Evolutionary conservation across 139 green algal genomes (phyloP), one percentile per base, ranked within the genome.

Genomic region (Chlamydomonas eustigma): DNA sequence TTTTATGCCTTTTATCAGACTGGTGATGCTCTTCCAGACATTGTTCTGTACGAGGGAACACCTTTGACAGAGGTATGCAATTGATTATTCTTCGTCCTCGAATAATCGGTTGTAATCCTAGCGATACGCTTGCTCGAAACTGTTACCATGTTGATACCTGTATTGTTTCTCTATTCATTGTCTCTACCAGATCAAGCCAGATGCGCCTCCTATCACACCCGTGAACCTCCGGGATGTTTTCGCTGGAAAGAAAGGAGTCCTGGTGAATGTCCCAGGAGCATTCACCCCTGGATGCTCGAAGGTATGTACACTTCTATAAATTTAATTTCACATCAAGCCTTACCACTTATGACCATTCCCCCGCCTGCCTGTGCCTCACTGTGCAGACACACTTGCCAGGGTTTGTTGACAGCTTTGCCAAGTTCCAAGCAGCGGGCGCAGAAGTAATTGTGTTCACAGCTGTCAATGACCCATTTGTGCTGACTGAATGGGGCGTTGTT

Each of bases 401-500:
- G 2, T 92, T 87, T 38, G 52, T 92, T 24, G 51, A 50, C 1
- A 78, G 85, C 69, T 73, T 71, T 52, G 77, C 86, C 32, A 86
- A 88, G 72, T 75, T 90, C 12, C 80, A 79, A 25, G 78, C 75
- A 1, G 79, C 81, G 6, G 87, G 87, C 18, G 85, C 80, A 2
- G 76, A 91, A 37, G 71, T 90, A 24, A 74, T 90, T 51, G 83
- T 71, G 18, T 86, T 73, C 63, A 51, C 33, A 3, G 35, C 81
- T 35, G 90, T 95, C 5, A 96, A 96, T 74, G 91, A 96, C 73
- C 50, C 90, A 0, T 96, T 95, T 68, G 91, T 94, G 5, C 82
- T 83, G 76, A 63, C 33, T 2, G 92, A 90, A 1, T 96, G 92
- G 92, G 90, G 83, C 24, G 75, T 94, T 63, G 66, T 67, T 1